Evolutionary conservation across 257 asterid genomes (phyloP).

Genomic region (Paulownia fortunei): DNA sequence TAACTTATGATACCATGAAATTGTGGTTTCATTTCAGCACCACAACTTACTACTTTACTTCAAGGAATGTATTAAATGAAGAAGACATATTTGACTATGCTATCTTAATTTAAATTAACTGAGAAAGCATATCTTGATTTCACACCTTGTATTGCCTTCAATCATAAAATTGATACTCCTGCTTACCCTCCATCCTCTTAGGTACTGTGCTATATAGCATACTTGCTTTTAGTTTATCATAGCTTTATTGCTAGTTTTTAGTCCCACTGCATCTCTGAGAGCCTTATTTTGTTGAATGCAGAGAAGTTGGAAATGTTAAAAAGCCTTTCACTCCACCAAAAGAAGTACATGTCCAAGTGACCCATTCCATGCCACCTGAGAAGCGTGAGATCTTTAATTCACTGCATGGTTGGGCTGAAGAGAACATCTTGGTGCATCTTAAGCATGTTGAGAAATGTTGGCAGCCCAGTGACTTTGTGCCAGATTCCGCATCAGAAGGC

Average conservation of each 20-base stretch:
- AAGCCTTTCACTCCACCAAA: constrained; percentile 68
- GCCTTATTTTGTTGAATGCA: constrained; percentile 32
- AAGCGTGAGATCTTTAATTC: constrained; percentile 70
- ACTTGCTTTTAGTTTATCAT: not conserved
- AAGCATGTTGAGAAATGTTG: constrained; percentile 72
- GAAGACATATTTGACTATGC: not conserved
- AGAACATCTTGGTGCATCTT: constrained; percentile 62
- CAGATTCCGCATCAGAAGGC: constrained; percentile 75
- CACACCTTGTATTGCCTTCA: not conserved
- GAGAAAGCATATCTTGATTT: not conserved
- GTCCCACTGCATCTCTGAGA: constrained; percentile 4
- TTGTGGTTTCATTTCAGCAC: too few relatives aligned
- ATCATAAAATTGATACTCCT: too few relatives aligned
- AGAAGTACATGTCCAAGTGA: constrained; percentile 67
- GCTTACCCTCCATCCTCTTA: not conserved
- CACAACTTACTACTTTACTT: too few relatives aligned
- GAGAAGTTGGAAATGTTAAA: constrained; percentile 48
- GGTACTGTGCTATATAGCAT: not conserved
- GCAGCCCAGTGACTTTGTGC: constrained; percentile 79
- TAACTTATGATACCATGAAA: too few relatives aligned
- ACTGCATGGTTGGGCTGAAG: constrained; percentile 64
- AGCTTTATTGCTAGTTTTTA: not conserved
- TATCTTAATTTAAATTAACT: not conserved
- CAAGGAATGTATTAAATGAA: too few relatives aligned
- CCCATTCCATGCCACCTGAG: constrained; percentile 73